These are phyloP conservation scores for Backusella westeae DNA, from an alignment of 192 early-diverging fungal species.

Conservation along the genomic window DNA sequence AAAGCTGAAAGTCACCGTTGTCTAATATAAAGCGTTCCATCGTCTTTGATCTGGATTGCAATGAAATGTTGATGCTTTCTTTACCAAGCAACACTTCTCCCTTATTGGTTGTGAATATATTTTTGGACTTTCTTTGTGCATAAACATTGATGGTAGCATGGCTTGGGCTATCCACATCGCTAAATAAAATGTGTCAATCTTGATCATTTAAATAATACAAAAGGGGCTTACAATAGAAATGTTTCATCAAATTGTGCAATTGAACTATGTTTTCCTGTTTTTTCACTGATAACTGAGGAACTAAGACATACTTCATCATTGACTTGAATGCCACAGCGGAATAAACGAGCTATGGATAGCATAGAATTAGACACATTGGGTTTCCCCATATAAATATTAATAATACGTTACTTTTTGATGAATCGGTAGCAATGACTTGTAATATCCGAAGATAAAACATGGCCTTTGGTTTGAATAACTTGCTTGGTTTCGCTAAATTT, in stretches of 20 bases:
- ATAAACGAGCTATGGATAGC: slow-evolving; percentile 10
- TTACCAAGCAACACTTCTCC: slow-evolving; percentile 20
- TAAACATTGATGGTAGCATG: slow-evolving; percentile 21
- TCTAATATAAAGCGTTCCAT: slow-evolving; percentile 18
- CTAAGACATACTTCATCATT: slow-evolving; percentile 28
- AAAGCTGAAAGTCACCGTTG: slow-evolving; percentile 19
- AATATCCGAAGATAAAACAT: slow-evolving; percentile 34
- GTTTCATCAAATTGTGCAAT: slow-evolving; percentile 35
- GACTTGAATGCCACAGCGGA: slow-evolving; percentile 25
- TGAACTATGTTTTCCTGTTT: slow-evolving; percentile 27
- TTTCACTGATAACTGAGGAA: slow-evolving; percentile 16
- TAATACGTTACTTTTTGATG: slow-evolving; percentile 27
- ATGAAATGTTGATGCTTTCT: slow-evolving; percentile 10
- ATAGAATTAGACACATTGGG: background rate
- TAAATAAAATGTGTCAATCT: background rate
- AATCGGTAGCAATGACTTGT: slow-evolving; percentile 27
- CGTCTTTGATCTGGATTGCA: slow-evolving; percentile 13
- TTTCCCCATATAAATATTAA: background rate
- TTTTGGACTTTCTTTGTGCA: slow-evolving; percentile 13
- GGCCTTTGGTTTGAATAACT: slow-evolving; percentile 25
- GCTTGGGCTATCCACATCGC: slow-evolving; percentile 27
- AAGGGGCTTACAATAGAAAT: slow-evolving; percentile 30
- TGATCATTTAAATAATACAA: background rate
- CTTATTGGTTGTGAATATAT: slow-evolving; percentile 6
- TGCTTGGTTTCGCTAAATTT: background rate